Conservation (phyloP, 2,329 filamentous ascomycete species). For the Scedosporium boydii region DNA sequence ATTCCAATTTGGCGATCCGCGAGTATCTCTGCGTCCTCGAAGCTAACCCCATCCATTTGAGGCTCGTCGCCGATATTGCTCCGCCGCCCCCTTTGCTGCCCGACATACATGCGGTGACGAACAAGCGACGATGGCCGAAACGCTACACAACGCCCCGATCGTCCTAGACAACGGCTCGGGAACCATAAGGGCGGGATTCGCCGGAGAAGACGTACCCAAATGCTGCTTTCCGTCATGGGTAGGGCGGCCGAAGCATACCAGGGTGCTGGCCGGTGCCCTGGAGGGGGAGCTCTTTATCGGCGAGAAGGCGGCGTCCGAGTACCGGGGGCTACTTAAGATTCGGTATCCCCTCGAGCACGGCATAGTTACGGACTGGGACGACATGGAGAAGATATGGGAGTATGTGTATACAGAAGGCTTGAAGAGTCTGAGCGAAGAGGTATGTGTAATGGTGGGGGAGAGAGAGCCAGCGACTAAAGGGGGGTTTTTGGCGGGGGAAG, state of each 20-base stretch:
- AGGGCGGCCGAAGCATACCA: conserved; percentile 86
- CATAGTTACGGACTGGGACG: conserved; percentile 98
- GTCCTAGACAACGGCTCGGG: conserved; percentile 98
- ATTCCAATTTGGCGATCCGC: background rate
- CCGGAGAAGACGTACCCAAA: conserved; percentile 90
- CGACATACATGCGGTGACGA: background rate
- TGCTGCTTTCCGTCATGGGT: conserved; percentile 98
- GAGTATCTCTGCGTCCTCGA: background rate
- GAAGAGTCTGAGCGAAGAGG: conserved; percentile 95
- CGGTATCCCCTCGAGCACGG: conserved; percentile 93
- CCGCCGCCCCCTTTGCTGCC: background rate
- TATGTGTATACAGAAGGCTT: conserved; percentile 94
- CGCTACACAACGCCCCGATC: conserved; percentile 92
- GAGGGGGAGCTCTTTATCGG: conserved; percentile 98
- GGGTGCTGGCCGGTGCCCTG: conserved; percentile 89
- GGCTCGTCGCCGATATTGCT: background rate
- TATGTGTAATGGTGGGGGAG: conserved; percentile 23
- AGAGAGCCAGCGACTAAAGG: background rate
- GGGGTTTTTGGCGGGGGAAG: too few relatives aligned
- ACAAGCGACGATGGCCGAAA: conserved; percentile 39
- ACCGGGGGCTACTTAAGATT: conserved; percentile 90
- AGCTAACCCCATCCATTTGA: background rate
- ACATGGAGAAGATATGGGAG: conserved; percentile 99
- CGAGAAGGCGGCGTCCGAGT: conserved; percentile 74
- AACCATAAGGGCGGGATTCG: conserved; percentile 93